phyloP scores from a whole-genome alignment of 768 basidiomycete genomes.

The Mycena epipterygia region DNA sequence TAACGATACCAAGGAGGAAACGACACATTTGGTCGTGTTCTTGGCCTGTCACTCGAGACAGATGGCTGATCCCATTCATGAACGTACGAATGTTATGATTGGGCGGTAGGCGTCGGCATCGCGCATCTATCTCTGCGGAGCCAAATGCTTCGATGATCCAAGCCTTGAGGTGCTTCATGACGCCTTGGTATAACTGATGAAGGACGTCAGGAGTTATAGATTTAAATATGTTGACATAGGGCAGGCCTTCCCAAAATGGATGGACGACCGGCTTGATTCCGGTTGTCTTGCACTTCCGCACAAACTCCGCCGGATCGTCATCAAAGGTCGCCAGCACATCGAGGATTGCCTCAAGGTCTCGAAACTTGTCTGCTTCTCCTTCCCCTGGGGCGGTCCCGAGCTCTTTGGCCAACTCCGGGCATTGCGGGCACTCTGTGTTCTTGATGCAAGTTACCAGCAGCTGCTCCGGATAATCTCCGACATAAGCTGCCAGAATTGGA shows the following conservation, averaged over 20 bases:
- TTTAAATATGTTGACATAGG: background rate
- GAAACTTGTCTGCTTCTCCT: slow-evolving; percentile 16
- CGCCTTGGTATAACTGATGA: slow-evolving; percentile 11
- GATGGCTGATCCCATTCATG: background rate
- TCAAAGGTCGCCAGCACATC: slow-evolving; percentile 44
- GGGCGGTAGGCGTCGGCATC: background rate
- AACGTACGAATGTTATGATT: background rate
- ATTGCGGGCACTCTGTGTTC: slow-evolving; percentile 46
- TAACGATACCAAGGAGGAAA: background rate
- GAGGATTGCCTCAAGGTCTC: slow-evolving; percentile 35
- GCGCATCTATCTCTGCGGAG: background rate
- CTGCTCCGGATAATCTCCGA: slow-evolving; percentile 62
- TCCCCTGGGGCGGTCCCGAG: slow-evolving; percentile 35
- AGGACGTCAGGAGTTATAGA: slow-evolving; percentile 19
- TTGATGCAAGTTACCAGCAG: slow-evolving; percentile 49
- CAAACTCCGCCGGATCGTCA: slow-evolving; percentile 32
- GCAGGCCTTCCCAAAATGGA: slow-evolving; percentile 6
- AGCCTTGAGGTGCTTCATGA: background rate
- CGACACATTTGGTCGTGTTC: background rate
- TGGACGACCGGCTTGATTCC: slow-evolving; percentile 32
- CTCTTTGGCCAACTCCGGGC: slow-evolving; percentile 34
- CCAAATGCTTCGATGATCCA: background rate
- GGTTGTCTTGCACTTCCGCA: slow-evolving; percentile 31
- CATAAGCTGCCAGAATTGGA: slow-evolving; percentile 56
- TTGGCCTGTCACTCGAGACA: background rate